A percentile compares a stretch with the other conserved stretches of the same genome.
phyloP scores from a whole-genome alignment of 2,329 filamentous ascomycete genomes.

The Aciculosporium take region DNA sequence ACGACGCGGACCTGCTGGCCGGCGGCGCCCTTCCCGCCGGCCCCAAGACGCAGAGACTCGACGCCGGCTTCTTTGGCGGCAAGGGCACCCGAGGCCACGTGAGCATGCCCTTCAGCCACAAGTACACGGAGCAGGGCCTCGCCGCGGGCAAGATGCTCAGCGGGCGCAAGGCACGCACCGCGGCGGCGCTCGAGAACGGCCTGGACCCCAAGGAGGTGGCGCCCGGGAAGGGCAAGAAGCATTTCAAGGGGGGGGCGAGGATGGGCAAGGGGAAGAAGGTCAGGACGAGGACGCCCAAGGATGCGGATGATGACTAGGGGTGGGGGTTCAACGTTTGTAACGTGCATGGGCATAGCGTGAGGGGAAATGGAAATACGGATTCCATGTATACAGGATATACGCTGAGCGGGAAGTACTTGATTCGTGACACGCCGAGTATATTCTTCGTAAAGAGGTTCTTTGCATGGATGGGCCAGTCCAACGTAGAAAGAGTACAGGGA shows the following conservation, averaged over 20 bases:
- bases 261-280: constrained; percentile 37
- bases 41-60: constrained; percentile 60
- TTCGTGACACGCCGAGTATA: too few relatives aligned
- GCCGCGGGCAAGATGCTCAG: constrained; percentile 50
- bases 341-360: neutral
- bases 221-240: constrained; percentile 65
- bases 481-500: too few relatives aligned
- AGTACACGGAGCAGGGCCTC: constrained; percentile 68
- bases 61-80: constrained; percentile 77
- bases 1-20: constrained; percentile 33
- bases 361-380: neutral
- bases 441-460: too few relatives aligned
- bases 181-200: constrained; percentile 73
- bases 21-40: constrained; percentile 44
- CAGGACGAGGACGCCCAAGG: constrained; percentile 4
- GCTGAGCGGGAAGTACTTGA: too few relatives aligned
- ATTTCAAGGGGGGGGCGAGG: constrained; percentile 69
- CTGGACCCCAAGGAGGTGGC: constrained; percentile 68
- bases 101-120: constrained; percentile 73
- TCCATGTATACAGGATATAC: too few relatives aligned
- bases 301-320: constrained; percentile 6
- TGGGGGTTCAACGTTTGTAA: too few relatives aligned
- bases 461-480: too few relatives aligned
- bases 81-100: constrained; percentile 51
- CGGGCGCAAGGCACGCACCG: constrained; percentile 66